Evolutionary conservation across 2,329 filamentous ascomycete species (phyloP), one percentile per base, ranked within the genome.

Genomic region (Penicillium brevicompactum): DNA sequence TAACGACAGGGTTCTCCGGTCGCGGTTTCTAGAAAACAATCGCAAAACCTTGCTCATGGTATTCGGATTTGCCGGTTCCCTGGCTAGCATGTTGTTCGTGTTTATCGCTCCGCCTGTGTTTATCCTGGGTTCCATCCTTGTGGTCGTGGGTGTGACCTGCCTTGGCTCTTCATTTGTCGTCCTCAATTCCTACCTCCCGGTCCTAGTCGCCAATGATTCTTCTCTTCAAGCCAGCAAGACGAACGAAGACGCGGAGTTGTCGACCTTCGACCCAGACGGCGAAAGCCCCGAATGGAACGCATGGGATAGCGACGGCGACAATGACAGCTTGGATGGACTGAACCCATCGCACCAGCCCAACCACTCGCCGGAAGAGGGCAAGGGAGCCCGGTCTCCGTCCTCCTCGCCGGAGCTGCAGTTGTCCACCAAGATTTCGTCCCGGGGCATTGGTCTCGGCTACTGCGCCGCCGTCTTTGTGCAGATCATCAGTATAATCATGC

Each of bases 91-190:
- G 91, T 79, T 88, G 4, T 97, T 93, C 74, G 81, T 97, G 41
- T 87, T 91, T 37, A 80, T 96, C 54, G 83, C 83, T 21, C 88
- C 90, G n/a, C 80, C 84, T 22, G 80, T 89, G 1, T 96, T 94
- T 67, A 67, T 94, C 2, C 73, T 96, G 14, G 92, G 89, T 32
- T 88, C 90, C 2, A 60, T 96, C 2, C 80, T 95, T 55, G 92
- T 92, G 16, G 89, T 96, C 57, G 78, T 96, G 41, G 90, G 91
- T 16, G 96, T 96, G 67, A 92, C 90, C 1, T 92, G 90, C 41
- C 92, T 96, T 61, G 92, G 92, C 5, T 91, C 91, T 4, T 95
- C 91, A 0, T 96, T 96, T 69, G 92, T 97, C 3, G 81, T 97
- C 5, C 78, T 97, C 24, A 97, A 97, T 74, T 95, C 92, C 0